Conservation (phyloP, 257 asterid genomes). For the Mitragyna speciosa region DNA sequence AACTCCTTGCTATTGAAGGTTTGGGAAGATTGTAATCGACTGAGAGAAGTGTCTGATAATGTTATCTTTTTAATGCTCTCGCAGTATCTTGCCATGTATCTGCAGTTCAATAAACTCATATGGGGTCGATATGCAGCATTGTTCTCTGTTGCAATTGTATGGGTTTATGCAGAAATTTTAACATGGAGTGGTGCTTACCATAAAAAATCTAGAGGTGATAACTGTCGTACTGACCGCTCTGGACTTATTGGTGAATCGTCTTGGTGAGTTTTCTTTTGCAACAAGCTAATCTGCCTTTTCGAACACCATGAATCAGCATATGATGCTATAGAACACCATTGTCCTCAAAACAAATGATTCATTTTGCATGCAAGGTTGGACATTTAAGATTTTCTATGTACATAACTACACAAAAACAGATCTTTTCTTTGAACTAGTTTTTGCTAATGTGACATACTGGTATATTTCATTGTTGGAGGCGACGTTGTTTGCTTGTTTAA, state of each 20-base stretch:
- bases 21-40: too few species aligned
- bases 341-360: not conserved
- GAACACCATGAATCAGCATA: not conserved
- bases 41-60: not conserved
- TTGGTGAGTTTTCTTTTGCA: slow-evolving; percentile 41
- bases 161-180: slow-evolving; percentile 62
- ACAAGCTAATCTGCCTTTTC: not conserved
- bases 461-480: not conserved
- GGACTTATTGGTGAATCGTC: slow-evolving; percentile 53
- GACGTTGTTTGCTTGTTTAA: not conserved
- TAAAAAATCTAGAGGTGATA: slow-evolving; percentile 28
- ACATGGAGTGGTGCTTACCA: slow-evolving; percentile 62
- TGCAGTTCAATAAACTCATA: slow-evolving; percentile 47
- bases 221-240: slow-evolving; percentile 53
- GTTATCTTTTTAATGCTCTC: slow-evolving; percentile 8
- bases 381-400: too few species aligned
- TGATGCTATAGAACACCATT: not conserved
- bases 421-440: too few species aligned
- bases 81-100: slow-evolving; percentile 59
- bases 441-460: not conserved
- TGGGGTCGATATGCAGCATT: slow-evolving; percentile 61
- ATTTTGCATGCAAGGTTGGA: too few species aligned
- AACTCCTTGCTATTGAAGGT: not conserved
- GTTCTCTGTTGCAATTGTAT: slow-evolving; percentile 52
- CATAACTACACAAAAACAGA: too few species aligned